These are phyloP conservation scores for Boletus sp. DNA, from an alignment of 768 basidiomycete genomes.

Conservation along the genomic window DNA sequence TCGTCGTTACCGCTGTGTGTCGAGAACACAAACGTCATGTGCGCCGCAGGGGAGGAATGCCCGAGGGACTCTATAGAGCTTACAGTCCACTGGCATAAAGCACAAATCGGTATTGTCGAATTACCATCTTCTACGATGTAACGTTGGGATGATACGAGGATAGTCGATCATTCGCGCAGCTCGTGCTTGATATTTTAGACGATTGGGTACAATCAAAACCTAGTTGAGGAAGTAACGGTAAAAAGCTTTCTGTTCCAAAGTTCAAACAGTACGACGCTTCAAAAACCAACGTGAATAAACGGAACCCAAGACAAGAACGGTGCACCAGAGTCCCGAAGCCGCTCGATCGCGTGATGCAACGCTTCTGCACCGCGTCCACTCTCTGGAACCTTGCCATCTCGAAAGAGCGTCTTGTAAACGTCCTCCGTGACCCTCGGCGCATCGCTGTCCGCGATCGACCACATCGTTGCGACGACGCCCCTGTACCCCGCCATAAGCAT, in stretches of 20 bases:
- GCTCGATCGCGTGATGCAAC: background rate
- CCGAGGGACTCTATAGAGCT: background rate
- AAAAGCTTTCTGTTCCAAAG: no score
- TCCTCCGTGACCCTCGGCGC: background rate
- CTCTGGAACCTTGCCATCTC: background rate
- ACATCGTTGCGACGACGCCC: background rate
- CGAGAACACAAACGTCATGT: background rate
- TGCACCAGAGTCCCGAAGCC: background rate
- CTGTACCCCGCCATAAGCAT: slow-evolving; percentile 1
- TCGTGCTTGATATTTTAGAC: background rate
- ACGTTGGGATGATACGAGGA: background rate
- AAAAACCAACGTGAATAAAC: background rate
- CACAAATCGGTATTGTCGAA: background rate
- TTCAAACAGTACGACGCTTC: background rate
- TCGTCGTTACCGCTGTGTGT: background rate
- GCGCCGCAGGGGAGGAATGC: background rate
- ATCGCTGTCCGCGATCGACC: slow-evolving; percentile 2
- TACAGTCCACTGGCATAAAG: background rate
- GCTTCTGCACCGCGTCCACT: background rate
- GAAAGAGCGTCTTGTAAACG: background rate
- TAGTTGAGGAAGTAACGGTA: no score
- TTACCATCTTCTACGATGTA: no score
- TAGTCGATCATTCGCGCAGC: background rate
- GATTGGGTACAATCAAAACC: no score
- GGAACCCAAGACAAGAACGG: background rate